Percentiles rank a stretch among this genome's conserved stretches.
Evolutionary conservation across 2,329 filamentous ascomycete genomes (phyloP).

Genomic region (Daldinia sp.): DNA sequence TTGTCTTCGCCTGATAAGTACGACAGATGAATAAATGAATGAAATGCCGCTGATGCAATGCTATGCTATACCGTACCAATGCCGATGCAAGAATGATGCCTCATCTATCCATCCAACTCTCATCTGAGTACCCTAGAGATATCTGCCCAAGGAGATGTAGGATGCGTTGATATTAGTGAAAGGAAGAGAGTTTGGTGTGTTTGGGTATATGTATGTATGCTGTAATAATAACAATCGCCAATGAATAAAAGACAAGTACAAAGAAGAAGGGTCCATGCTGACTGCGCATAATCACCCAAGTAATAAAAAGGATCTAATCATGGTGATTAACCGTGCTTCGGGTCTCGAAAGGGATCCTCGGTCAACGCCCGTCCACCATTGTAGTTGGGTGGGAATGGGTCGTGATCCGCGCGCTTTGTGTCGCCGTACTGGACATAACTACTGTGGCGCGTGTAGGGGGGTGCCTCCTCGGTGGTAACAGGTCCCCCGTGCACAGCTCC

Average conservation of each 20-base stretch:
- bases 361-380: background rate
- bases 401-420: constrained; percentile 33
- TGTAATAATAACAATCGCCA: constrained; percentile 21
- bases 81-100: constrained; percentile 1
- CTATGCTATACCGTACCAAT: constrained; percentile 17
- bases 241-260: constrained; percentile 14
- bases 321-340: constrained; percentile 14
- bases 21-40: constrained; percentile 12
- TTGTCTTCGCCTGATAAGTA: constrained; percentile 7
- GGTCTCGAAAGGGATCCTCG: constrained; percentile 29
- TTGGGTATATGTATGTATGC: constrained; percentile 22
- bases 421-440: constrained; percentile 44
- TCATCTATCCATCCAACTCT: constrained; percentile 16
- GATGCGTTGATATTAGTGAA: constrained; percentile 10
- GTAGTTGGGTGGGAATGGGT: constrained; percentile 11
- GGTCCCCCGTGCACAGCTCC: constrained; percentile 35
- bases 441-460: constrained; percentile 41
- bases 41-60: constrained; percentile 15
- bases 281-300: background rate
- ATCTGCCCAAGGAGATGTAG: background rate
- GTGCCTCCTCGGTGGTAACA: constrained; percentile 39
- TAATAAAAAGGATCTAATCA: background rate
- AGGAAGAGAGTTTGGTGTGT: constrained; percentile 1
- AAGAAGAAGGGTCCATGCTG: constrained; percentile 8
- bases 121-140: constrained; percentile 10